These are phyloP conservation scores for Cyclotella choctawhatcheeana DNA, from an alignment of 108 stramenopile species.

Conservation along the genomic window DNA sequence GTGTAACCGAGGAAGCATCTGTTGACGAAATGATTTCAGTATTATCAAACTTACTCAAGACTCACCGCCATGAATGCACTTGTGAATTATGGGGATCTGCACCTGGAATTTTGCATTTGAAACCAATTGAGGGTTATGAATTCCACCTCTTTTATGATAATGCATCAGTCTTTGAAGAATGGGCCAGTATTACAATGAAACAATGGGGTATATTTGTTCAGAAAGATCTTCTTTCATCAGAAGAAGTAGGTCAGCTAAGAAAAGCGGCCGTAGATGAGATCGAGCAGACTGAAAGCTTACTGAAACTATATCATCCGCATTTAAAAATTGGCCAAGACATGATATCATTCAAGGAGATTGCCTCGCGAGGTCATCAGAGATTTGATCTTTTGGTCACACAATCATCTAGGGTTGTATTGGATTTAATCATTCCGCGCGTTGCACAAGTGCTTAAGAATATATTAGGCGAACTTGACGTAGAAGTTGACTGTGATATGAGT, in stretches of 20 bases:
- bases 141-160: background rate
- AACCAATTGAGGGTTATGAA: constrained; percentile 35
- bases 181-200: constrained; percentile 34
- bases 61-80: no score
- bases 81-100: constrained; percentile 64
- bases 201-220: constrained; percentile 50
- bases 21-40: constrained; percentile 22
- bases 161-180: constrained; percentile 1
- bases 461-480: constrained; percentile 19
- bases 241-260: constrained; percentile 33
- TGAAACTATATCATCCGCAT: constrained; percentile 40
- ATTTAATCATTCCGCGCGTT: constrained; percentile 18
- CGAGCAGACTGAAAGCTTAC: constrained; percentile 20
- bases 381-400: constrained; percentile 56
- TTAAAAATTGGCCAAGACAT: constrained; percentile 54
- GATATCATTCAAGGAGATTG: constrained; percentile 66
- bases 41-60: constrained; percentile 1
- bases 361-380: constrained; percentile 53
- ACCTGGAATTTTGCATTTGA: constrained; percentile 51
- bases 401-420: constrained; percentile 29
- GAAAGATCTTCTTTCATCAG: constrained; percentile 15
- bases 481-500: constrained; percentile 64
- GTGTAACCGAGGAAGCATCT: constrained; percentile 14
- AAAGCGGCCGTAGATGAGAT: constrained; percentile 33
- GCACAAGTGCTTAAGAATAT: constrained; percentile 10